Conservation (phyloP, 2,329 filamentous ascomycete genomes). For the Emericellopsis atlantica region DNA sequence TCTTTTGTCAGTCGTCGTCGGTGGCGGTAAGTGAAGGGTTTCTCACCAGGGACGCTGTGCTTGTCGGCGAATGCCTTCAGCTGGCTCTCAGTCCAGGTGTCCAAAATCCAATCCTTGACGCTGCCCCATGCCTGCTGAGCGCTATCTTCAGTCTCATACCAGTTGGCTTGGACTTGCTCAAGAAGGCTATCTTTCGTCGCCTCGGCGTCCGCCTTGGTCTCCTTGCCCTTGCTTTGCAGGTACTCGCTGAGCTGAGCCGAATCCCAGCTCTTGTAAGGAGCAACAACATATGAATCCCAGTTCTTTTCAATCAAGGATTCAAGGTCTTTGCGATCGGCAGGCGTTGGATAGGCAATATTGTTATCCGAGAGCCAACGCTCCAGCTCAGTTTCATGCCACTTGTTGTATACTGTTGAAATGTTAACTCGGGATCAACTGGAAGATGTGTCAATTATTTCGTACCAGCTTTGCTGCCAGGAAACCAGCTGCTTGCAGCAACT, state of each 20-base stretch:
- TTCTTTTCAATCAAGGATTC: conserved; percentile 79
- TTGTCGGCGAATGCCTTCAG: conserved; percentile 88
- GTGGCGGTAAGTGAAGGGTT: not conserved
- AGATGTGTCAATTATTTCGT: conserved; percentile 18
- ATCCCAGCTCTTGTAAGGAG: conserved; percentile 70
- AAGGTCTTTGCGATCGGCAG: conserved; percentile 88
- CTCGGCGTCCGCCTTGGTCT: conserved; percentile 54
- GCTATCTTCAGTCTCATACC: conserved; percentile 70
- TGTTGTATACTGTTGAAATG: conserved; percentile 70
- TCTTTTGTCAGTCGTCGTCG: conserved; percentile 2
- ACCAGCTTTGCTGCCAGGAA: conserved; percentile 65
- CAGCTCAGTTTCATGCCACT: conserved; percentile 96
- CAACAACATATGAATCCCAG: conserved; percentile 68
- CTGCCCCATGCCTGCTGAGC: conserved; percentile 58
- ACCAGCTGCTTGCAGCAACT: conserved; percentile 68
- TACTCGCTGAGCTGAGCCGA: conserved; percentile 54
- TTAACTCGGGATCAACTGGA: not conserved
- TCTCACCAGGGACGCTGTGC: conserved; percentile 60
- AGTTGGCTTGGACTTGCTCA: conserved; percentile 56
- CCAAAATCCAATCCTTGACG: conserved; percentile 85
- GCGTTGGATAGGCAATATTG: conserved; percentile 78
- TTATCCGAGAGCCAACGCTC: conserved; percentile 94
- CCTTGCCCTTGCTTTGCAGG: conserved; percentile 56
- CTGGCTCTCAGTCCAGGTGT: conserved; percentile 89
- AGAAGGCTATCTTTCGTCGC: conserved; percentile 58